phyloP scores from a whole-genome alignment of 345 rosid genomes.

The Atalantia buxifolia region DNA sequence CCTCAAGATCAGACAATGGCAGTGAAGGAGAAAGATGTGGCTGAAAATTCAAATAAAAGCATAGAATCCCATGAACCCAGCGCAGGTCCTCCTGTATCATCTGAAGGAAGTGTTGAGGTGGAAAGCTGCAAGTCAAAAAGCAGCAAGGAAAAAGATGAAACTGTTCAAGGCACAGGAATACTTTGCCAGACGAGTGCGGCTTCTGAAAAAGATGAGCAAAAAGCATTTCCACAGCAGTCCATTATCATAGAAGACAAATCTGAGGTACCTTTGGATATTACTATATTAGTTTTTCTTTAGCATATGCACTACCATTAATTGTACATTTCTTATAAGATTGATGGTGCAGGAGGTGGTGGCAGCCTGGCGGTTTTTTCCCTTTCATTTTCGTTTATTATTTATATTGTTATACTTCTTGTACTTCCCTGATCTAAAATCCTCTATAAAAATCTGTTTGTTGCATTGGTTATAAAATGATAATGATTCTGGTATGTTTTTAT shows the following conservation, averaged over 20 bases:
- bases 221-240: slow-evolving; percentile 18
- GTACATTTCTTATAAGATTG: not conserved
- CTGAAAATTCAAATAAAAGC: slow-evolving; percentile 19
- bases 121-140: slow-evolving; percentile 33
- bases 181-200: slow-evolving; percentile 21
- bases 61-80: slow-evolving; percentile 27
- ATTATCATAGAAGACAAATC: slow-evolving; percentile 14
- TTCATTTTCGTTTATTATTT: not conserved
- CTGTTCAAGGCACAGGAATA: slow-evolving; percentile 22
- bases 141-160: slow-evolving; percentile 34
- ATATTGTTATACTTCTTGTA: not conserved
- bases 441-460: not conserved
- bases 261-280: slow-evolving; percentile 38
- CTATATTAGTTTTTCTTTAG: not conserved
- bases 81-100: slow-evolving; percentile 24
- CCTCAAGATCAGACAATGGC: slow-evolving; percentile 30
- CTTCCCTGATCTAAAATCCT: not conserved
- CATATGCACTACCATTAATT: not conserved
- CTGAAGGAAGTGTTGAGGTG: slow-evolving; percentile 24
- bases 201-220: slow-evolving; percentile 23
- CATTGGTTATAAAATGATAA: not conserved
- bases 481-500: slow-evolving; percentile 10
- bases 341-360: not conserved
- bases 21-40: slow-evolving; percentile 27
- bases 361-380: not conserved